Conservation (phyloP, 768 basidiomycete species). For the Hemileccinum impolitum region DNA sequence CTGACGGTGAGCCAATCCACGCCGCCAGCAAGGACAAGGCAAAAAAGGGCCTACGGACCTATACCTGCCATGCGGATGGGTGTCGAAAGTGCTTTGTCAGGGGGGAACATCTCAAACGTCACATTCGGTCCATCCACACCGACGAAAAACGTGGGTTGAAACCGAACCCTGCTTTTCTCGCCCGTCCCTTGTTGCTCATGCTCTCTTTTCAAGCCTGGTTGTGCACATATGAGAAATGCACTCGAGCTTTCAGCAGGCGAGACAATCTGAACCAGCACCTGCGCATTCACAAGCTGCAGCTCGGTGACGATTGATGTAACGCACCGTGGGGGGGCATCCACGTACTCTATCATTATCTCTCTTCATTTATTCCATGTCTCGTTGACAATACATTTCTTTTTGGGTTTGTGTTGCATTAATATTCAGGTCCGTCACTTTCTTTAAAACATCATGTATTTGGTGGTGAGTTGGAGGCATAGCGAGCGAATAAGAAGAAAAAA, state of each 20-base stretch:
- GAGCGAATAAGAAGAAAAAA: neutral
- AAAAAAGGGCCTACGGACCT: slow-evolving; percentile 41
- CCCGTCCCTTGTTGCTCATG: neutral
- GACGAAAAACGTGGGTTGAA: slow-evolving; percentile 74
- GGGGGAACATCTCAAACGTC: slow-evolving; percentile 79
- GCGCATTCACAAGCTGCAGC: slow-evolving; percentile 47
- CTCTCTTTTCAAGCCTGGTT: slow-evolving; percentile 23
- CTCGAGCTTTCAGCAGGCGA: slow-evolving; percentile 65
- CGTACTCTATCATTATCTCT: slow-evolving; percentile 16
- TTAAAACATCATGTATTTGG: slow-evolving; percentile 18
- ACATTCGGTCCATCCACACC: slow-evolving; percentile 78
- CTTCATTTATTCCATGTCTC: slow-evolving; percentile 16
- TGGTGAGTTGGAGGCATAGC: slow-evolving; percentile 8
- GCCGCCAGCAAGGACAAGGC: slow-evolving; percentile 31
- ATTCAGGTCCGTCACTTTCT: too few relatives aligned
- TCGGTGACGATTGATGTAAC: slow-evolving; percentile 11
- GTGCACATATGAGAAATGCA: slow-evolving; percentile 60
- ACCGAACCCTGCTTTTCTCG: neutral
- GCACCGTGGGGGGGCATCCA: neutral
- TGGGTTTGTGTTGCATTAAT: neutral
- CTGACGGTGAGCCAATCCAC: slow-evolving; percentile 19
- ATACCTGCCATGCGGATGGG: slow-evolving; percentile 63
- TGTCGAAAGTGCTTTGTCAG: slow-evolving; percentile 80
- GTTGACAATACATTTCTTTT: slow-evolving; percentile 1
- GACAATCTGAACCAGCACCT: slow-evolving; percentile 80